Conservation (phyloP, 2,329 filamentous ascomycete genomes). For the Paraphaeosphaeria sporulosa region DNA sequence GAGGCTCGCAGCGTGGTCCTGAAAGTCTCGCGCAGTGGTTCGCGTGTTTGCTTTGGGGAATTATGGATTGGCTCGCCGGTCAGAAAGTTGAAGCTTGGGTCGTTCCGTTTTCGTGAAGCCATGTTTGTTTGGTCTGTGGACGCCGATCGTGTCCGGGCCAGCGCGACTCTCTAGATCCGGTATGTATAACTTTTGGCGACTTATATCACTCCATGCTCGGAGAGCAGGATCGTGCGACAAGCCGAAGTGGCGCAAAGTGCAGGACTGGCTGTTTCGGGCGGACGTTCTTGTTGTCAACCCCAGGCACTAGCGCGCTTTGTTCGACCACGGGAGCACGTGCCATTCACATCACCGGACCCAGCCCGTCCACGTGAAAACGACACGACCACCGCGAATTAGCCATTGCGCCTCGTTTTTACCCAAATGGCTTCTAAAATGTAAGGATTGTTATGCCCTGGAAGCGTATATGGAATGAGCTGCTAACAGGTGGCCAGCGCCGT, state of each 20-base stretch:
- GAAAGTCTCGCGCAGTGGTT: constrained; percentile 53
- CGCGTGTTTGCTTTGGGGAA: constrained; percentile 40
- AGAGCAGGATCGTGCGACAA: background rate
- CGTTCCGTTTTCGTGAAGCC: constrained; percentile 46
- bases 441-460: constrained; percentile 27
- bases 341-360: background rate
- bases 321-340: constrained; percentile 8
- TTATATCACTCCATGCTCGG: background rate
- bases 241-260: constrained; percentile 1
- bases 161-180: background rate
- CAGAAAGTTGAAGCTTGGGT: constrained; percentile 59
- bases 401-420: background rate
- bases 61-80: constrained; percentile 48
- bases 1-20: constrained; percentile 53
- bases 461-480: background rate
- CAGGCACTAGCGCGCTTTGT: constrained; percentile 14
- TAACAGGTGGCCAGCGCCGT: constrained; percentile 68
- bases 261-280: background rate
- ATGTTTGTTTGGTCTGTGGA: constrained; percentile 31
- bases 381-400: background rate
- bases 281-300: constrained; percentile 14
- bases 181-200: background rate
- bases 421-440: constrained; percentile 67
- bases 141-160: background rate
- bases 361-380: background rate